Evolutionary conservation across 768 basidiomycete genomes (phyloP).

Genomic region (Trametes cubensis): DNA sequence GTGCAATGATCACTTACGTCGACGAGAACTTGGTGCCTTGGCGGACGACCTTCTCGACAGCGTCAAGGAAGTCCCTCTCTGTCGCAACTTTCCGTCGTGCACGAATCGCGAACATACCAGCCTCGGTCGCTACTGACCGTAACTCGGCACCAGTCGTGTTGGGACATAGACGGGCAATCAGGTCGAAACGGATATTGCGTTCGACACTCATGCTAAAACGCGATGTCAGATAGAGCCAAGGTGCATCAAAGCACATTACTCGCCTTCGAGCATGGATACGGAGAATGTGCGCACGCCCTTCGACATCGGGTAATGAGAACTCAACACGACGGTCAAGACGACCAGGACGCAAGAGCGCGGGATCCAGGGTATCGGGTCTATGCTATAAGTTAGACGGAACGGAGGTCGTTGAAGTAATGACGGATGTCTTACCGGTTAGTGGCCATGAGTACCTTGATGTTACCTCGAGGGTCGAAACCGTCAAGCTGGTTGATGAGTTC

Average conservation of each 20-base stretch:
- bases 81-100: slow-evolving; percentile 95
- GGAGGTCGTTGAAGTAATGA: background rate
- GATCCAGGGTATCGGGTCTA: slow-evolving; percentile 97
- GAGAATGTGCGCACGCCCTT: slow-evolving; percentile 95
- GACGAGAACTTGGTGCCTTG: slow-evolving; percentile 98
- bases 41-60: slow-evolving; percentile 97
- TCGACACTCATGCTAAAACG: slow-evolving; percentile 89
- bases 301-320: slow-evolving; percentile 92
- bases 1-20: slow-evolving; percentile 62
- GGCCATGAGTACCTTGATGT: slow-evolving; percentile 99
- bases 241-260: background rate
- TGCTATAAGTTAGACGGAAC: slow-evolving; percentile 2
- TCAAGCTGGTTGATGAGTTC: slow-evolving; percentile 99
- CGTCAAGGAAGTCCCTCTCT: slow-evolving; percentile 96
- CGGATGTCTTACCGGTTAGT: slow-evolving; percentile 76
- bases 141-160: slow-evolving; percentile 99
- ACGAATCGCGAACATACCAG: slow-evolving; percentile 99
- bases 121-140: slow-evolving; percentile 96
- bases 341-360: slow-evolving; percentile 92
- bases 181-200: slow-evolving; percentile 94
- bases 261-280: slow-evolving; percentile 95
- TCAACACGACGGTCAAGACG: slow-evolving; percentile 97
- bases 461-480: slow-evolving; percentile 98
- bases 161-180: slow-evolving; percentile 95
- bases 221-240: slow-evolving; percentile 13